Conservation (phyloP, 192 early-diverging fungal genomes). For the Gryganskiella cystojenkinii region DNA sequence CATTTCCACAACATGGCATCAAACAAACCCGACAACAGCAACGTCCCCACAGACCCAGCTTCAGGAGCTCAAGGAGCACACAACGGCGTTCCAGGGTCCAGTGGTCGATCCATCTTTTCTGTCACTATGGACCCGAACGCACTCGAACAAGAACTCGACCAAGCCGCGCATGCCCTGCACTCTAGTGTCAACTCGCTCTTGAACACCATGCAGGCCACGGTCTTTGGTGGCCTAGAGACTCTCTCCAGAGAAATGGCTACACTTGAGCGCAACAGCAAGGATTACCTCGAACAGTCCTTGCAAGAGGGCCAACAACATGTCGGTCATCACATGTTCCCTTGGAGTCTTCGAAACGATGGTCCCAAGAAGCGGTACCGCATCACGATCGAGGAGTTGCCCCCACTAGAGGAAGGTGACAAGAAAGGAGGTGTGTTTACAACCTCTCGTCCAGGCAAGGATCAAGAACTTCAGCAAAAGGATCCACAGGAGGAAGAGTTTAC, state of each 20-base stretch:
- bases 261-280: conserved; percentile 20
- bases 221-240: conserved; percentile 46
- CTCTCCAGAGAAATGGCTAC: conserved; percentile 36
- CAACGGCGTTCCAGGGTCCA: too few species aligned
- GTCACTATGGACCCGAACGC: conserved; percentile 44
- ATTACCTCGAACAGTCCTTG: conserved; percentile 18
- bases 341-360: conserved; percentile 31
- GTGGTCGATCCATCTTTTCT: conserved; percentile 26
- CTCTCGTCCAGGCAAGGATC: not conserved
- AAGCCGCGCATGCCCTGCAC: conserved; percentile 39
- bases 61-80: not conserved
- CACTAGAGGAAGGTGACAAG: conserved; percentile 13
- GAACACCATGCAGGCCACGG: conserved; percentile 41
- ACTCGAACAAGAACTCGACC: conserved; percentile 35
- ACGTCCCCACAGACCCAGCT: not conserved
- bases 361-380: conserved; percentile 47
- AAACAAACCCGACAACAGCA: conserved; percentile 1
- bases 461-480: not conserved
- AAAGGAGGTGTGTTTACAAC: not conserved
- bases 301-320: conserved; percentile 3
- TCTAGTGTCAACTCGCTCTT: conserved; percentile 37
- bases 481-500: conserved; percentile 28
- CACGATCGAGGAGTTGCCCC: conserved; percentile 42
- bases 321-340: conserved; percentile 25
- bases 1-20: not conserved